Evolutionary conservation across 805 yeast genomes (phyloP).

Genomic region (Brettanomyces naardenensis): DNA sequence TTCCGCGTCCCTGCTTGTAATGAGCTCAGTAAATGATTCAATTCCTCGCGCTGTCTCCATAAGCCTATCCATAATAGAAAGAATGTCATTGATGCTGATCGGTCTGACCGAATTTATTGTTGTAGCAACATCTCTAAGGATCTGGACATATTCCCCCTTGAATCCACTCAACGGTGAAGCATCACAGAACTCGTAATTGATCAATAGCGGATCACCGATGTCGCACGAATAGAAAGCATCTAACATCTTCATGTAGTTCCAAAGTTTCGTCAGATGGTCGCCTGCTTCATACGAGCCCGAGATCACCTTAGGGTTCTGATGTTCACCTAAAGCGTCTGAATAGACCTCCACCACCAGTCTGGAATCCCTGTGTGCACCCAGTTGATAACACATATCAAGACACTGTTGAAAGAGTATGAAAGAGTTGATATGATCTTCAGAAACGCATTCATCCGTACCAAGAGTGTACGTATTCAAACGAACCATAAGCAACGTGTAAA

Average conservation of each 20-base stretch:
- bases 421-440: not conserved
- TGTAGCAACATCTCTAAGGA: conserved; percentile 3
- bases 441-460: not conserved
- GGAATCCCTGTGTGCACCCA: not conserved
- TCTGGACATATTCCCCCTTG: conserved; percentile 4
- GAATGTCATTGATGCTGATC: conserved; percentile 6
- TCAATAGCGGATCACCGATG: conserved; percentile 15
- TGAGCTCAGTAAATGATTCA: conserved; percentile 2
- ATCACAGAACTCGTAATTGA: conserved; percentile 13
- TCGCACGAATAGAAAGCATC: conserved; percentile 14
- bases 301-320: too few relatives aligned
- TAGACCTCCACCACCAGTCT: not conserved
- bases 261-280: conserved; percentile 5
- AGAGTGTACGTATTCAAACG: not conserved
- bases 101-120: conserved; percentile 6
- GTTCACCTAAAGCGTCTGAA: not conserved
- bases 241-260: conserved; percentile 11
- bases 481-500: not conserved
- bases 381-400: not conserved
- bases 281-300: not conserved
- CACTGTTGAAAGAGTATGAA: not conserved
- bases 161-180: conserved; percentile 7
- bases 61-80: conserved; percentile 4
- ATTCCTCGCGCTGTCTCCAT: not conserved
- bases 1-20: not conserved